Evolutionary conservation across 257 asterid species (phyloP).

Genomic region (Solanum pinnatisectum): DNA sequence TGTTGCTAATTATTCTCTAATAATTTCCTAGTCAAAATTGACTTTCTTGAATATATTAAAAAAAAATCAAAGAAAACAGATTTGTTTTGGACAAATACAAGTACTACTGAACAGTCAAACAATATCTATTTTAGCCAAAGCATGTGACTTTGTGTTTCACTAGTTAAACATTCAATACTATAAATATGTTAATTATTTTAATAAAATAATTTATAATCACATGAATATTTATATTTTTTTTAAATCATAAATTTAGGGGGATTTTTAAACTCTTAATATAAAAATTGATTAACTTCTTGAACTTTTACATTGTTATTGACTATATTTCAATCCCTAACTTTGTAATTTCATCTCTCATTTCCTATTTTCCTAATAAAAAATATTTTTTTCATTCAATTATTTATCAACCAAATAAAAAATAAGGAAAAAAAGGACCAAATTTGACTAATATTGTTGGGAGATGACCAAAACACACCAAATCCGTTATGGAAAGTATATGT

Average conservation of each 20-base stretch:
- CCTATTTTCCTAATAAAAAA: neutral
- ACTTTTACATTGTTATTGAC: neutral
- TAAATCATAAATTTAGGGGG: fast-evolving
- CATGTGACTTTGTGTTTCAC: neutral
- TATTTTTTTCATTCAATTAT: neutral
- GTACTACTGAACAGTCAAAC: neutral
- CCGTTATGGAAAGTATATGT: neutral
- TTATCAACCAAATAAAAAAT: neutral
- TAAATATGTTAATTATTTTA: neutral
- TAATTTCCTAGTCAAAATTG: neutral
- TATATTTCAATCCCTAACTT: neutral
- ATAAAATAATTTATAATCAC: no score
- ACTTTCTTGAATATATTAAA: neutral
- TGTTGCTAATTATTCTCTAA: neutral
- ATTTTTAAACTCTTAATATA: no score
- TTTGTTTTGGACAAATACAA: neutral
- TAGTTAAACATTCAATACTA: neutral
- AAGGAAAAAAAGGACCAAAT: neutral
- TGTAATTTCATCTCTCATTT: neutral
- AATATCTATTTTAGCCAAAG: neutral
- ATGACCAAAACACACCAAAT: neutral
- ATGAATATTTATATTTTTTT: fast-evolving
- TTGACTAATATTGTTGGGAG: neutral
- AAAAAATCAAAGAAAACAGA: neutral
- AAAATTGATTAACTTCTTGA: neutral